Evolutionary conservation across 2,329 filamentous ascomycete genomes (phyloP).

Genomic region (Nemania bipapillata): DNA sequence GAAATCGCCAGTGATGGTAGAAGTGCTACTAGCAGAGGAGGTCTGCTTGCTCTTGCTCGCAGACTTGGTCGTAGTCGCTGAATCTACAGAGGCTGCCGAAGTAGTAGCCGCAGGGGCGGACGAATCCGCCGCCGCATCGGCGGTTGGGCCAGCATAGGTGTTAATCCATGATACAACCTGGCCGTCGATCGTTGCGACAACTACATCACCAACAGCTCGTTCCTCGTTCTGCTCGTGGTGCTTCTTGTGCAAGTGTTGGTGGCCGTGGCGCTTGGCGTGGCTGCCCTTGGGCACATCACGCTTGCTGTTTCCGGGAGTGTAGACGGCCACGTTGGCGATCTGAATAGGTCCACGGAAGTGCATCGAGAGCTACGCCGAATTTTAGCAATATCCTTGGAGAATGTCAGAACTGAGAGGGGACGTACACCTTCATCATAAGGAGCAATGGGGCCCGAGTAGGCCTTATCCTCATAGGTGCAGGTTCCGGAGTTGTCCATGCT

Average conservation of each 20-base stretch:
- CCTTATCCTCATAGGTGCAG: conserved; percentile 64
- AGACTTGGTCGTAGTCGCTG: conserved; percentile 31
- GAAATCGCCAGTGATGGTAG: conserved; percentile 51
- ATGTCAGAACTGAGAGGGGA: background rate
- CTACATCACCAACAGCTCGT: conserved; percentile 58
- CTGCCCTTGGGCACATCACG: conserved; percentile 49
- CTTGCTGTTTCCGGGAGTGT: conserved; percentile 63
- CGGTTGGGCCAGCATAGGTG: conserved; percentile 58
- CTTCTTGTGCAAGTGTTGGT: conserved; percentile 63
- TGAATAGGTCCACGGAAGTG: conserved; percentile 77
- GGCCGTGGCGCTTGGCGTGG: conserved; percentile 57
- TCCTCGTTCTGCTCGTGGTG: conserved; percentile 56
- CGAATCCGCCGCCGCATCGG: conserved; percentile 38
- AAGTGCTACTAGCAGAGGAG: conserved; percentile 20
- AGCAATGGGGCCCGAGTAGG: conserved; percentile 70
- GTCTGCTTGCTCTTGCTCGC: conserved; percentile 6
- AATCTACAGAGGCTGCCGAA: conserved; percentile 10
- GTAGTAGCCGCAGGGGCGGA: conserved; percentile 36
- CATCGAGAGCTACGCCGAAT: conserved; percentile 68
- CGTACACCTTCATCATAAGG: conserved; percentile 77
- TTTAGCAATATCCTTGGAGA: conserved; percentile 32
- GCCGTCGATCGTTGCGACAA: conserved; percentile 70
- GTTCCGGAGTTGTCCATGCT: conserved; percentile 66
- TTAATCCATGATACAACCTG: conserved; percentile 69
- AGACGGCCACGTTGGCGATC: conserved; percentile 75